A percentile compares a stretch with the other conserved stretches of the same genome.
Evolutionary conservation across 192 early-diverging fungal genomes (phyloP).

Genomic region (Linnemannia hyalina): DNA sequence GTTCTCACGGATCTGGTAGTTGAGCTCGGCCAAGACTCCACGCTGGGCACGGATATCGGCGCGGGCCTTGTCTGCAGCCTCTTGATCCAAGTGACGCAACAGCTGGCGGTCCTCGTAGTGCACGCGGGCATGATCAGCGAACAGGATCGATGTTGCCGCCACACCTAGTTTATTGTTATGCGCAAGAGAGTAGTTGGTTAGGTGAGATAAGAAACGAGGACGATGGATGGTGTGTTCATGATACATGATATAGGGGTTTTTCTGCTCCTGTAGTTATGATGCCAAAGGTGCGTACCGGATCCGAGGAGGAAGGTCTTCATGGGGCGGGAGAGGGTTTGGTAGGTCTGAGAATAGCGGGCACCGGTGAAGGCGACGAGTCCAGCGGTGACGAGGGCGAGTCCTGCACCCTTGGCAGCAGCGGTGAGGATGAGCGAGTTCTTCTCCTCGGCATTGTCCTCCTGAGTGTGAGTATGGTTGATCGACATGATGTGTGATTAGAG

Average conservation of each 20-base stretch:
- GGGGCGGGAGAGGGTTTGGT: conserved; percentile 36
- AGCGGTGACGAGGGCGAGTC: conserved; percentile 42
- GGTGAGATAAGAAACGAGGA: neutral
- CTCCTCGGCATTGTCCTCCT: conserved; percentile 7
- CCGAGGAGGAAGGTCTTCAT: conserved; percentile 53
- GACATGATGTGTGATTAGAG: conserved; percentile 12
- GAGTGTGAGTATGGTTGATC: neutral
- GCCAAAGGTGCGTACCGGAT: conserved; percentile 17
- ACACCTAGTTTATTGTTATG: conserved; percentile 14
- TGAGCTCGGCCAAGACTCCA: conserved; percentile 37
- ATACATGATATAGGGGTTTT: neutral
- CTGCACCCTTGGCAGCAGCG: conserved; percentile 52
- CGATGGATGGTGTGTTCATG: neutral
- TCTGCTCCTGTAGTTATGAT: neutral
- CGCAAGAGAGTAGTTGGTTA: neutral
- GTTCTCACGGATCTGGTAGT: conserved; percentile 53
- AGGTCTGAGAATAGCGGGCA: conserved; percentile 40
- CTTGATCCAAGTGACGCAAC: conserved; percentile 50
- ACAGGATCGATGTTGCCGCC: conserved; percentile 39
- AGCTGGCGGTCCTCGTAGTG: conserved; percentile 48
- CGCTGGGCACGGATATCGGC: conserved; percentile 48
- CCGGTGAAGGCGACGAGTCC: conserved; percentile 41
- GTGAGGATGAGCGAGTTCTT: conserved; percentile 30
- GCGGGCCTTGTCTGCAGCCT: conserved; percentile 39
- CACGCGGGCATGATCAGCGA: conserved; percentile 49